These are phyloP conservation scores for Curvularia lunata DNA, from an alignment of 2,329 filamentous ascomycete genomes.

Conservation along the genomic window DNA sequence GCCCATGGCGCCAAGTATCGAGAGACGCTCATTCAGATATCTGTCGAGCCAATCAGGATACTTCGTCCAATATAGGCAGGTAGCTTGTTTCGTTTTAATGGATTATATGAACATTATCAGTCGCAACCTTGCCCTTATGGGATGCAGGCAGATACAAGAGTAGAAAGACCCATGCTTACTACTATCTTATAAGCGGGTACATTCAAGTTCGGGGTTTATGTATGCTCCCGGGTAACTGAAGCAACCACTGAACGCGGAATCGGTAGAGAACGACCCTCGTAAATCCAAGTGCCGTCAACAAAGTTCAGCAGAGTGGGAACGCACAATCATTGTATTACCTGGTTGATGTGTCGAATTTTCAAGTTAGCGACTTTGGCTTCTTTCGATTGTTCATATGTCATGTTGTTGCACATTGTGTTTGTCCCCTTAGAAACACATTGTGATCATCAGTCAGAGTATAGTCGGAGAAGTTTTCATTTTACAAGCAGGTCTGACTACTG, in stretches of 20 bases:
- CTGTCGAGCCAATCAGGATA: background rate
- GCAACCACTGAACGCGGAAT: background rate
- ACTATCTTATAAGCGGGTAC: background rate
- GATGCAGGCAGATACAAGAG: background rate
- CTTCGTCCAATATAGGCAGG: background rate
- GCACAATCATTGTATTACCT: background rate
- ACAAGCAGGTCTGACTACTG: constrained; percentile 16
- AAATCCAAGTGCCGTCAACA: background rate
- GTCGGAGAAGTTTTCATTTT: background rate
- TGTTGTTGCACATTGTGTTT: too few species aligned
- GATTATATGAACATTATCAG: too few species aligned
- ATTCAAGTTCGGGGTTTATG: background rate
- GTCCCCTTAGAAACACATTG: background rate
- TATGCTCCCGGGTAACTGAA: background rate
- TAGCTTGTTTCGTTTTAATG: background rate
- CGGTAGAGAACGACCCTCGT: background rate
- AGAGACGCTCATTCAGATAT: background rate
- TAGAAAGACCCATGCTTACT: background rate
- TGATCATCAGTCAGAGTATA: too few species aligned
- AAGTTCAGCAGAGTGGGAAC: background rate
- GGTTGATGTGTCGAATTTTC: background rate
- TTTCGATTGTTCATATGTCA: background rate
- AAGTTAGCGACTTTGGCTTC: background rate
- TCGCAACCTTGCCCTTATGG: background rate
- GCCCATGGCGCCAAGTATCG: background rate